A percentile compares a stretch with the other conserved stretches of the same genome.
These are phyloP conservation scores for Yamadazyma triangularis DNA, from an alignment of 1,139 yeast species.

Conservation along the genomic window DNA sequence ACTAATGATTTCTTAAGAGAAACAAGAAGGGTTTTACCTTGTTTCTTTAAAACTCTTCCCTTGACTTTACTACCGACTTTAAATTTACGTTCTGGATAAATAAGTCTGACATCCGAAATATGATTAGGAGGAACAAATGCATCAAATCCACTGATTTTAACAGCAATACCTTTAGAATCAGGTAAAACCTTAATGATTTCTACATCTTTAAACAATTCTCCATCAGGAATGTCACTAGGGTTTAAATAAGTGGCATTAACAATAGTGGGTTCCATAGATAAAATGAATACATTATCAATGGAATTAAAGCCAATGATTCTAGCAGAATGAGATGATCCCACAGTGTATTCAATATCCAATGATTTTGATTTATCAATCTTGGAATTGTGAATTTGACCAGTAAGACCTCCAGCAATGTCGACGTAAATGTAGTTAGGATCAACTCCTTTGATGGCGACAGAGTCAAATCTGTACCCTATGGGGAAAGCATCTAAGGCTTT, in stretches of 20 bases:
- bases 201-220: constrained; percentile 56
- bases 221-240: constrained; percentile 69
- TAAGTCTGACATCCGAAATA: constrained; percentile 77
- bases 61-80: constrained; percentile 76
- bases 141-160: constrained; percentile 62
- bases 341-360: constrained; percentile 47
- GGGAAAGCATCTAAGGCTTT: constrained; percentile 66
- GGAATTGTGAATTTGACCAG: constrained; percentile 73
- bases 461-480: constrained; percentile 66
- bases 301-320: constrained; percentile 69
- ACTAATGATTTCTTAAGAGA: constrained; percentile 85
- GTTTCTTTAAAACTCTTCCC: constrained; percentile 55
- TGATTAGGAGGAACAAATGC: constrained; percentile 76
- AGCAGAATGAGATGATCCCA: constrained; percentile 68
- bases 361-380: constrained; percentile 54
- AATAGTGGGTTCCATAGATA: constrained; percentile 65
- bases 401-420: constrained; percentile 52
- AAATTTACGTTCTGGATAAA: constrained; percentile 89
- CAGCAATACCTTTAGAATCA: constrained; percentile 58
- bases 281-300: constrained; percentile 60
- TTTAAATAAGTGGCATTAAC: constrained; percentile 63
- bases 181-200: constrained; percentile 64
- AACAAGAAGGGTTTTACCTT: constrained; percentile 44
- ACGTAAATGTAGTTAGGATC: constrained; percentile 55
- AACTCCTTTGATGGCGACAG: constrained; percentile 52